These are phyloP conservation scores for Tolypocladium pustulatum DNA, from an alignment of 2,329 filamentous ascomycete genomes.

Conservation along the genomic window DNA sequence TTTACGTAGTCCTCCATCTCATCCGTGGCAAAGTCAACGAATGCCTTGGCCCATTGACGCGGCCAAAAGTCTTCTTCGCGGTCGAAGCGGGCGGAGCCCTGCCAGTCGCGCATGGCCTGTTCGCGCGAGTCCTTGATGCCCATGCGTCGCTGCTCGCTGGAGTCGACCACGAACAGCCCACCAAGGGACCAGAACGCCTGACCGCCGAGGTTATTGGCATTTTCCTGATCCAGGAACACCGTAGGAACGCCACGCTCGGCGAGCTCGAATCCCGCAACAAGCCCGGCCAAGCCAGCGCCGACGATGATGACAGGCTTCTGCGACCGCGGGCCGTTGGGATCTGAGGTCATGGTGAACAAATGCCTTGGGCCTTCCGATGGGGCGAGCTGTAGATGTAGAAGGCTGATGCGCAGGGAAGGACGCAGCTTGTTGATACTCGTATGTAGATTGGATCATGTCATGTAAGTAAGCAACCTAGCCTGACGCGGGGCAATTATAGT, in stretches of 20 bases:
- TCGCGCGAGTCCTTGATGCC: constrained; percentile 48
- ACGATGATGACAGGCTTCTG: constrained; percentile 39
- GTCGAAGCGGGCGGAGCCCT: constrained; percentile 47
- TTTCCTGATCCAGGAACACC: constrained; percentile 49
- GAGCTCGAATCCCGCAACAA: constrained; percentile 49
- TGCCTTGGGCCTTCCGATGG: neutral
- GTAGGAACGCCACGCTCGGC: constrained; percentile 36
- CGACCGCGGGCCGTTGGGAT: neutral
- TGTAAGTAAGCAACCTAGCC: neutral
- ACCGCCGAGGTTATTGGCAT: constrained; percentile 43
- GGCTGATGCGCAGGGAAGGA: neutral
- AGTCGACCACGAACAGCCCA: constrained; percentile 50
- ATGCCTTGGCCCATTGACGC: constrained; percentile 50
- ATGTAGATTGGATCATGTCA: neutral
- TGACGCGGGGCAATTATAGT: neutral
- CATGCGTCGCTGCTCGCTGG: constrained; percentile 42
- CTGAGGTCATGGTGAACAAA: neutral
- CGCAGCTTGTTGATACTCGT: neutral
- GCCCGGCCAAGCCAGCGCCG: constrained; percentile 46
- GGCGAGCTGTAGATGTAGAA: neutral
- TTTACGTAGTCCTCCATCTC: constrained; percentile 49
- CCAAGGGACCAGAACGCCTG: constrained; percentile 57
- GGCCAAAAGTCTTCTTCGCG: constrained; percentile 49
- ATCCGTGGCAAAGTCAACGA: constrained; percentile 50
- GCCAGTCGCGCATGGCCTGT: constrained; percentile 49